Percentiles rank a stretch among this genome's conserved stretches.
phyloP scores from a whole-genome alignment of 1,284 basidiomycete species.

The Afroboletus lepidellus region DNA sequence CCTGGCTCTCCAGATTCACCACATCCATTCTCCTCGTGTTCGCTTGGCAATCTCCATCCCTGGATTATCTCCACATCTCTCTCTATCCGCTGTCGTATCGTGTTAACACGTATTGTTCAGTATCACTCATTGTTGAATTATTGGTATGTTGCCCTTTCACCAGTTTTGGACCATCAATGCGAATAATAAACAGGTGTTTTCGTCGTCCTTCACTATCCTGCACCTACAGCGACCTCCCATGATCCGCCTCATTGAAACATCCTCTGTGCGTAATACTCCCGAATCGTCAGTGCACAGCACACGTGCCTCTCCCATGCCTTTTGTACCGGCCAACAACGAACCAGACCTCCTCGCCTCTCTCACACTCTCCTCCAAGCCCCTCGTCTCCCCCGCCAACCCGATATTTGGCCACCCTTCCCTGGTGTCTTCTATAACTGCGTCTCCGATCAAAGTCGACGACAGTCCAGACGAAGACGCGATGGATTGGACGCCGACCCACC shows the following conservation, averaged over 20 bases:
- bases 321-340: slow-evolving; percentile 41
- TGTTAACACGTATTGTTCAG: slow-evolving; percentile 46
- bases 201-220: slow-evolving; percentile 50
- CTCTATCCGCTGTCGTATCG: slow-evolving; percentile 35
- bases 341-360: slow-evolving; percentile 61
- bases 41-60: slow-evolving; percentile 41
- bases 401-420: slow-evolving; percentile 69
- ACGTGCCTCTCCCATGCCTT: slow-evolving; percentile 26
- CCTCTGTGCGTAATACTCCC: slow-evolving; percentile 39
- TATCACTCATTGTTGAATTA: slow-evolving; percentile 49
- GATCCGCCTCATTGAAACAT: slow-evolving; percentile 63
- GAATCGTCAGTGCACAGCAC: slow-evolving; percentile 22
- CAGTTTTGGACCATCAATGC: slow-evolving; percentile 6
- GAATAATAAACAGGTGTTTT: slow-evolving; percentile 42
- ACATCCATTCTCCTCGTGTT: slow-evolving; percentile 48
- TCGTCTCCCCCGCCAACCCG: slow-evolving; percentile 44
- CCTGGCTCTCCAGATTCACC: slow-evolving; percentile 56
- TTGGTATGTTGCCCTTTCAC: slow-evolving; percentile 40
- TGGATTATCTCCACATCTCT: slow-evolving; percentile 40
- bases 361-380: slow-evolving; percentile 61
- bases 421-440: slow-evolving; percentile 25
- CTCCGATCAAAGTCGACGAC: slow-evolving; percentile 26
- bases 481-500: slow-evolving; percentile 66
- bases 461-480: slow-evolving; percentile 52
- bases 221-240: slow-evolving; percentile 62